Evolutionary conservation across 164 flowering plant genomes (phyloP).

Genomic region (Berberis vulgaris): DNA sequence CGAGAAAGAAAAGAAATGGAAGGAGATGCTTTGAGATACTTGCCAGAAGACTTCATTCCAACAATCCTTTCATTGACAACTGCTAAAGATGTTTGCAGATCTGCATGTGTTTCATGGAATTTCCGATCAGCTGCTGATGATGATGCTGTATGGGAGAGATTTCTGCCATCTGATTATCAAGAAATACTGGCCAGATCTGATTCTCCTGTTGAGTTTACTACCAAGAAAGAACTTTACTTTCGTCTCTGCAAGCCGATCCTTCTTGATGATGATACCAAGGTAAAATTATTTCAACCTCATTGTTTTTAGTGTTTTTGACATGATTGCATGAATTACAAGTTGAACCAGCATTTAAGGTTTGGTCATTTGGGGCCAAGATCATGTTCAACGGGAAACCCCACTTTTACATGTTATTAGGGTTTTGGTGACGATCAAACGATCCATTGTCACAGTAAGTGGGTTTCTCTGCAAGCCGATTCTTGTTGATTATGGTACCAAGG

Average conservation of each 20-base stretch:
- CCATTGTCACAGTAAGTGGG: too few species aligned
- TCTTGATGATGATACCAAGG: constrained; percentile 43
- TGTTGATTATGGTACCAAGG: constrained; percentile 44
- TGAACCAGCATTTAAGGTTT: background rate
- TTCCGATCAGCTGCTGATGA: constrained; percentile 27
- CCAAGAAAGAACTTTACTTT: constrained; percentile 41
- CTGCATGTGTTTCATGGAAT: constrained; percentile 13
- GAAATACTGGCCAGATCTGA: constrained; percentile 26
- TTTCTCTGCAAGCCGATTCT: constrained; percentile 28
- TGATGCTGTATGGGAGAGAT: constrained; percentile 45
- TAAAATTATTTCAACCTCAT: constrained; percentile 7
- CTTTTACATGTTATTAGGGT: too few species aligned
- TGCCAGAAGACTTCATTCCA: constrained; percentile 37
- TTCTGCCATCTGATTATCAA: constrained; percentile 37
- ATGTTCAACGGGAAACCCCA: too few species aligned
- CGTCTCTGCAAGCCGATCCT: constrained; percentile 29
- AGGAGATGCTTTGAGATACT: too few species aligned
- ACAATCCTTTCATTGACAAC: constrained; percentile 33
- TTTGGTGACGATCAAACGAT: too few species aligned
- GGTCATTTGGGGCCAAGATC: background rate
- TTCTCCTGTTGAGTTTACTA: constrained; percentile 19
- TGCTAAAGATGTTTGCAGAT: constrained; percentile 36
- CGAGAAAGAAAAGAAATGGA: too few species aligned
- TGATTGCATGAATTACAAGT: too few species aligned
- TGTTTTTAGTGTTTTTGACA: background rate